phyloP scores from a whole-genome alignment of 2,329 filamentous ascomycete genomes.

The Botrytis sinoallii region DNA sequence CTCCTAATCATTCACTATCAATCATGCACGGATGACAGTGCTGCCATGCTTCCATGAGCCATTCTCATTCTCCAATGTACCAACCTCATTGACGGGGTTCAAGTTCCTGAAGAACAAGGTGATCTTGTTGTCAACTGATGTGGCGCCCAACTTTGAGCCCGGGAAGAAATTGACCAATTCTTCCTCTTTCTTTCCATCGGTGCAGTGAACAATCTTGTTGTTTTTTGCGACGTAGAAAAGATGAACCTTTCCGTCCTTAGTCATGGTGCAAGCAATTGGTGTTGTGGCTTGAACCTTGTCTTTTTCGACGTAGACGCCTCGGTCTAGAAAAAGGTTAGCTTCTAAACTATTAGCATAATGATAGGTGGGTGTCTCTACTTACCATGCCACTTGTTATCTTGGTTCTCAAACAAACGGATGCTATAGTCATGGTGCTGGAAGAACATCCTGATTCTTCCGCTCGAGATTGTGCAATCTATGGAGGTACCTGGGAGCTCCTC shows the following conservation, averaged over 20 bases:
- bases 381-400: not conserved
- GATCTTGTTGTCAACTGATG: conserved; percentile 10
- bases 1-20: not conserved
- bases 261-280: conserved; percentile 5
- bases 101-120: conserved; percentile 17
- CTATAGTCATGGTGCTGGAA: conserved; percentile 14
- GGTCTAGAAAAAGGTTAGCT: not conserved
- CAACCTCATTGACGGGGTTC: conserved; percentile 12
- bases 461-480: not conserved
- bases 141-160: conserved; percentile 14
- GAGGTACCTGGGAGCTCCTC: conserved; percentile 3
- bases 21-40: conserved; percentile 6
- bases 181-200: not conserved
- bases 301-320: not conserved
- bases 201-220: not conserved
- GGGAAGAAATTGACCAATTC: conserved; percentile 8
- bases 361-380: not conserved
- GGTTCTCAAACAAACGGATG: not conserved
- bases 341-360: not conserved
- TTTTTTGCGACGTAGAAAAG: not conserved
- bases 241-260: not conserved
- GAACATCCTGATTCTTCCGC: not conserved
- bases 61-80: not conserved
- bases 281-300: conserved; percentile 12
- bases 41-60: conserved; percentile 5